Base-by-base conservation (phyloP, 768 basidiomycete species). In the Leccinum rimulosum region DNA sequence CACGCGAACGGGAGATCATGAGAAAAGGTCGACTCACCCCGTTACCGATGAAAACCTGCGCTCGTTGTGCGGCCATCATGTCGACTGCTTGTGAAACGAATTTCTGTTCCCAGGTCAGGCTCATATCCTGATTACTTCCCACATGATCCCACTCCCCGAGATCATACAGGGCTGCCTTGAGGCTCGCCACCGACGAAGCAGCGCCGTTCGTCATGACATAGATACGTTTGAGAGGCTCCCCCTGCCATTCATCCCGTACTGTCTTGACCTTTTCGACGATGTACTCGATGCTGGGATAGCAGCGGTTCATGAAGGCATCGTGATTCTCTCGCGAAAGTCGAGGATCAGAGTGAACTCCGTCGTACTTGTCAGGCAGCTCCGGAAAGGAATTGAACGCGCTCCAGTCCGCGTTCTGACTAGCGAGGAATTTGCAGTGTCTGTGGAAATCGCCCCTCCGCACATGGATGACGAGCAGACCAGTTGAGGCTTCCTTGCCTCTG, bases 11-110 rank as follows among this genome's bases (percentile, higher is more conserved):
- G 27, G 27, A 8, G 15, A 50, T 19, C 31, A 28, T 19, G 4
- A 50, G 10, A 1, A 50, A 52, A 8, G 19, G 10, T 50, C 10
- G 12, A 67, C 80, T 63, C 57, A 79, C 80, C 66, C 82, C 82
- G 48, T 84, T 83, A 4, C 81, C 82, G 33, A 84, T 69, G 64
- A 84, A 79, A n/a, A 77, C 73, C 51, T 81, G 78, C 6, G 80
- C 80, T 52, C 71, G 68, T 56, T 75, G 67, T 1, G 77, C 80
- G 40, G 82, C 72, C 19, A 76, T 69, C 80, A 84, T 84, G 59
- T 84, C 82, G 40, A 82, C 63, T 36, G 78, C 78, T 63, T 80
- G 77, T 0, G 70, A 70, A 7, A 80, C 75, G 47, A 74, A 79
- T 52, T 68, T 66, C 64, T 83, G 77, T 60, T 80, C 78, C 65